Evolutionary conservation across 2,329 filamentous ascomycete species (phyloP).

Genomic region (Arthrobotrys entomopaga): DNA sequence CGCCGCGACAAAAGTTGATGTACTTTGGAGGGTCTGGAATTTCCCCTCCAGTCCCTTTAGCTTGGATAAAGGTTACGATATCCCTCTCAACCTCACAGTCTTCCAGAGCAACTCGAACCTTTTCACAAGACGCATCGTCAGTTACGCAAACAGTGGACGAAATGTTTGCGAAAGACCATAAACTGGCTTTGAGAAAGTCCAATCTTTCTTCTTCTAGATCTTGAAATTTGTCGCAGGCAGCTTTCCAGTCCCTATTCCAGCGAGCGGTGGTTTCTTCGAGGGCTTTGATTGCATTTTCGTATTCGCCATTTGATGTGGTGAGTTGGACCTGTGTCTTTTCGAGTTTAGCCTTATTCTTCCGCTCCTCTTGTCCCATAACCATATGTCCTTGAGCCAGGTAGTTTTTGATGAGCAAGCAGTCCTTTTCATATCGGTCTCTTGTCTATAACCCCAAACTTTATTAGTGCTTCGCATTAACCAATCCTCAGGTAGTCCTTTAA

Average conservation of each 20-base stretch:
- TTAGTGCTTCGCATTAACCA: constrained; percentile 37
- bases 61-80: constrained; percentile 86
- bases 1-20: constrained; percentile 97
- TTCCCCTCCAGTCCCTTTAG: constrained; percentile 90
- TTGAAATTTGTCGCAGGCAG: constrained; percentile 96
- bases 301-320: constrained; percentile 88
- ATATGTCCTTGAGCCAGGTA: constrained; percentile 98
- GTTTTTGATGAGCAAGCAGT: constrained; percentile 97
- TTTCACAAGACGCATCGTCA: constrained; percentile 95
- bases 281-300: constrained; percentile 89
- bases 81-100: constrained; percentile 97
- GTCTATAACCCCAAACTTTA: constrained; percentile 68
- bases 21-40: constrained; percentile 97
- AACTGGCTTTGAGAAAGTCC: constrained; percentile 95
- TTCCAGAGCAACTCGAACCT: constrained; percentile 90
- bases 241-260: constrained; percentile 99
- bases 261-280: constrained; percentile 93
- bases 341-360: constrained; percentile 97
- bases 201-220: constrained; percentile 96
- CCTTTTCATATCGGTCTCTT: constrained; percentile 93
- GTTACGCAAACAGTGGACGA: constrained; percentile 97
- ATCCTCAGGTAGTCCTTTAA: neutral
- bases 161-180: constrained; percentile 98
- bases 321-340: constrained; percentile 98
- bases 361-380: constrained; percentile 99